phyloP scores from a whole-genome alignment of 371 early-diverging fungal genomes.

The Rhizopus arrhizus region DNA sequence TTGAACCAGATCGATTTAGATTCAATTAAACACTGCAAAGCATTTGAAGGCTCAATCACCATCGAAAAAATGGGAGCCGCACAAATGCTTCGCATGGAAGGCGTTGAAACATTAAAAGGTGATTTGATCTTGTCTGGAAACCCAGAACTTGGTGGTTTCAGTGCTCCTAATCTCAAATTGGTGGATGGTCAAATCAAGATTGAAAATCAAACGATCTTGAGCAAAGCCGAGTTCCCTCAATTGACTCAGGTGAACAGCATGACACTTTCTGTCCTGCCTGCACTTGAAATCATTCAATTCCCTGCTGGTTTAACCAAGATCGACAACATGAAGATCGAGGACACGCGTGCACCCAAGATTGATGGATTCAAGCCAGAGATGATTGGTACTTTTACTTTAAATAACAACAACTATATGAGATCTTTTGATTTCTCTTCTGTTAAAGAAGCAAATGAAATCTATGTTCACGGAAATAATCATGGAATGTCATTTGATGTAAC shows the following conservation, averaged over 20 bases:
- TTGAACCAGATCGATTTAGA: constrained; percentile 52
- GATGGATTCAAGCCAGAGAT: constrained; percentile 44
- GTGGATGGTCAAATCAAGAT: constrained; percentile 50
- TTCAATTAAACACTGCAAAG: constrained; percentile 44
- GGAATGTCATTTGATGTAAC: constrained; percentile 34
- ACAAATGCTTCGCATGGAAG: constrained; percentile 31
- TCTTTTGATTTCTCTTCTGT: constrained; percentile 46
- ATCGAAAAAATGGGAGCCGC: constrained; percentile 31
- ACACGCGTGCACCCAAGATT: constrained; percentile 48
- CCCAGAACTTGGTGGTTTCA: constrained; percentile 37
- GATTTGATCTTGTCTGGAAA: constrained; percentile 48
- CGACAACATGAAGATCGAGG: constrained; percentile 42
- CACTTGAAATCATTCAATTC: constrained; percentile 47
- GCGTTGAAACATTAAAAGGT: constrained; percentile 47
- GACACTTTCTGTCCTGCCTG: constrained; percentile 49
- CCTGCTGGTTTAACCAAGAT: constrained; percentile 48
- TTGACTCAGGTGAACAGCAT: constrained; percentile 39
- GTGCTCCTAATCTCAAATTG: constrained; percentile 46
- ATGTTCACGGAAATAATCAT: constrained; percentile 47
- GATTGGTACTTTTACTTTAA: constrained; percentile 42
- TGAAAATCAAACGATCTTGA: constrained; percentile 49
- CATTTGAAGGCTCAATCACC: constrained; percentile 49
- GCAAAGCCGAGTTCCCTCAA: constrained; percentile 41
- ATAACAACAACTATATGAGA: constrained; percentile 56
- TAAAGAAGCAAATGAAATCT: constrained; percentile 39